A percentile compares a stretch with the other conserved stretches of the same genome.
These are phyloP conservation scores for Ceriops tagal DNA, from an alignment of 345 rosid species.

Conservation along the genomic window DNA sequence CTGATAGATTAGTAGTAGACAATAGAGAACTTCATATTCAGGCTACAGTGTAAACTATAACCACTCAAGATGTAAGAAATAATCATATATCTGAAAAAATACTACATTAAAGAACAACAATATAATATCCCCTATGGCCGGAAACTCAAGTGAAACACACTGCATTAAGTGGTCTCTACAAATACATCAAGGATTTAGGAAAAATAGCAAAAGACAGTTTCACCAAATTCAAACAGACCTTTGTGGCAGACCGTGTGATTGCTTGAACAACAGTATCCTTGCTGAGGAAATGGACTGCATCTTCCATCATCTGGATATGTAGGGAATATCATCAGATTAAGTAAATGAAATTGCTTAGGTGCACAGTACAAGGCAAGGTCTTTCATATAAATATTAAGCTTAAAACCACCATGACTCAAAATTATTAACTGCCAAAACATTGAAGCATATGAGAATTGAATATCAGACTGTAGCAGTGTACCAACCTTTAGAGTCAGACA, in stretches of 20 bases:
- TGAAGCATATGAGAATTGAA: slow-evolving; percentile 12
- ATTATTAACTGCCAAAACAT: not conserved
- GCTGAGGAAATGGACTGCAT: slow-evolving; percentile 92
- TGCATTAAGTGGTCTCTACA: too few relatives aligned
- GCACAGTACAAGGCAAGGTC: not conserved
- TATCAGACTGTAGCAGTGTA: slow-evolving; percentile 14
- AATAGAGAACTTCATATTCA: too few relatives aligned
- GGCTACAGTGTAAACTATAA: too few relatives aligned
- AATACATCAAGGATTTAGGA: not conserved
- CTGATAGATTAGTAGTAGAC: too few relatives aligned
- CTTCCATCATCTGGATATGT: slow-evolving; percentile 89
- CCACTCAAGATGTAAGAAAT: too few relatives aligned
- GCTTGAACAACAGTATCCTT: slow-evolving; percentile 98
- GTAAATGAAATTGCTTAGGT: not conserved
- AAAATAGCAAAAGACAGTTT: not conserved
- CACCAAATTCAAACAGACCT: slow-evolving; percentile 48
- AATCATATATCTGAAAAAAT: too few relatives aligned
- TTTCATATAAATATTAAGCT: not conserved
- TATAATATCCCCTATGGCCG: too few relatives aligned
- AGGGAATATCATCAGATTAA: slow-evolving; percentile 27
- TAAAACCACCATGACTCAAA: slow-evolving; percentile 7
- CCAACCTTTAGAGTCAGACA: slow-evolving; percentile 93
- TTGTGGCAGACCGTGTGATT: slow-evolving; percentile 92
- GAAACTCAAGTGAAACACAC: too few relatives aligned
- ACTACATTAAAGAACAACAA: too few relatives aligned